A percentile compares a stretch with the other conserved stretches of the same genome.
These are phyloP conservation scores for Colletotrichum tanaceti DNA, from an alignment of 2,329 filamentous ascomycete genomes.

Conservation along the genomic window DNA sequence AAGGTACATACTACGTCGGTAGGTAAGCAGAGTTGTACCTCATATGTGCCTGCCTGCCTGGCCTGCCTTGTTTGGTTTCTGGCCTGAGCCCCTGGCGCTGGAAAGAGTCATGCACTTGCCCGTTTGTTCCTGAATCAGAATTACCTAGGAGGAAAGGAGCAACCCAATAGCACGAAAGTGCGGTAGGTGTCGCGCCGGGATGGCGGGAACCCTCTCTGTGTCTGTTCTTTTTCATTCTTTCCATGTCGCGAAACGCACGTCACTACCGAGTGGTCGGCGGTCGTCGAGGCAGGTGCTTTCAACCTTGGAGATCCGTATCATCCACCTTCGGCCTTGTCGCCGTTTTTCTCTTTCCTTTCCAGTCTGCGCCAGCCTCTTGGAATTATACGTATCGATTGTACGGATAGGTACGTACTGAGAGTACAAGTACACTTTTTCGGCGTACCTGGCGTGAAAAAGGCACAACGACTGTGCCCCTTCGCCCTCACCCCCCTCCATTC, in stretches of 20 bases:
- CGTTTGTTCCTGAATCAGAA: slow-evolving; percentile 7
- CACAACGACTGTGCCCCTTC: slow-evolving; percentile 29
- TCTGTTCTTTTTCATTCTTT: neutral
- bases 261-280: slow-evolving; percentile 10
- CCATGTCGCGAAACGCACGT: neutral
- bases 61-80: neutral
- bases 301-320: neutral
- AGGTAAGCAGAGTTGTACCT: too few relatives aligned
- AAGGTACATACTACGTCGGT: too few relatives aligned
- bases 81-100: neutral
- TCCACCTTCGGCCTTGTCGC: too few relatives aligned
- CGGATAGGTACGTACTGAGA: too few relatives aligned
- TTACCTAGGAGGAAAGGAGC: neutral
- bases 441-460: neutral
- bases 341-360: neutral
- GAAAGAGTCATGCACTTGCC: slow-evolving; percentile 15
- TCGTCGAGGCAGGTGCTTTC: slow-evolving; percentile 1
- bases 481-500: slow-evolving; percentile 22
- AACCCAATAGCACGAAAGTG: neutral
- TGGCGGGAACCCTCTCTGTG: too few relatives aligned
- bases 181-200: neutral
- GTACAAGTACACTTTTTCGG: too few relatives aligned
- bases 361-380: neutral
- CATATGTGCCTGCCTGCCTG: neutral
- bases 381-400: slow-evolving; percentile 9